These are phyloP conservation scores for Cercospora nicotianae DNA, from an alignment of 2,329 filamentous ascomycete species.

Conservation along the genomic window DNA sequence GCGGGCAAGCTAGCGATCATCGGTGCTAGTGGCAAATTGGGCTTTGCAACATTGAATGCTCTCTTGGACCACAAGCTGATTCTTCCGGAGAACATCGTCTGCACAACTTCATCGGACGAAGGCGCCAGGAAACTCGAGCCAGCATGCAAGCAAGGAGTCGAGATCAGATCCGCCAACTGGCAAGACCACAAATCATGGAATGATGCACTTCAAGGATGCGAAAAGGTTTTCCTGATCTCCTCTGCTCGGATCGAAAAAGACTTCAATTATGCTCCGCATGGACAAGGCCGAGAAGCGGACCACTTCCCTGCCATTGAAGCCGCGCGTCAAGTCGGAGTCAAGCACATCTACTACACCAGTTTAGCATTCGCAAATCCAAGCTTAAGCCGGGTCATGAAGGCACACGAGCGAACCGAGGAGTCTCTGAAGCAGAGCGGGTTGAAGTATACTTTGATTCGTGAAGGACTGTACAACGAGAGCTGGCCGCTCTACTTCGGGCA, in stretches of 20 bases:
- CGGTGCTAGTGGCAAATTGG: slow-evolving; percentile 49
- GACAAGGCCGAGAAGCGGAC: slow-evolving; percentile 47
- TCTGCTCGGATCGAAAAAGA: slow-evolving; percentile 47
- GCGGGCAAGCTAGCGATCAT: slow-evolving; percentile 41
- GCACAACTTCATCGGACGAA: slow-evolving; percentile 38
- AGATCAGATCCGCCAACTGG: slow-evolving; percentile 44
- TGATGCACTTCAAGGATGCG: slow-evolving; percentile 41
- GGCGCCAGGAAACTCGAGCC: slow-evolving; percentile 34
- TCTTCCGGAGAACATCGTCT: slow-evolving; percentile 41
- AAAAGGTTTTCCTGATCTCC: slow-evolving; percentile 49
- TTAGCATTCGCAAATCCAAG: slow-evolving; percentile 46
- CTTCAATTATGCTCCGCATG: slow-evolving; percentile 45
- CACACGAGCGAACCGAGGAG: slow-evolving; percentile 48
- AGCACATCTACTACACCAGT: slow-evolving; percentile 51
- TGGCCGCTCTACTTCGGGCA: slow-evolving; percentile 53
- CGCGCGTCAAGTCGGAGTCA: slow-evolving; percentile 42
- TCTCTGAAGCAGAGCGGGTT: slow-evolving; percentile 39
- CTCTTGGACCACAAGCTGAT: slow-evolving; percentile 46
- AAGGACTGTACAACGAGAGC: slow-evolving; percentile 49
- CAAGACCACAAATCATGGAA: slow-evolving; percentile 40
- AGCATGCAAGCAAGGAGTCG: slow-evolving; percentile 31
- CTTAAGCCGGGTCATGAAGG: slow-evolving; percentile 48
- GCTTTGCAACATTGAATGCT: slow-evolving; percentile 45
- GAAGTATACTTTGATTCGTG: slow-evolving; percentile 43
- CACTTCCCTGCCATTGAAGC: slow-evolving; percentile 48